Evolutionary conservation across 2,329 filamentous ascomycete species (phyloP).

Genomic region (Claviceps pazoutovae): DNA sequence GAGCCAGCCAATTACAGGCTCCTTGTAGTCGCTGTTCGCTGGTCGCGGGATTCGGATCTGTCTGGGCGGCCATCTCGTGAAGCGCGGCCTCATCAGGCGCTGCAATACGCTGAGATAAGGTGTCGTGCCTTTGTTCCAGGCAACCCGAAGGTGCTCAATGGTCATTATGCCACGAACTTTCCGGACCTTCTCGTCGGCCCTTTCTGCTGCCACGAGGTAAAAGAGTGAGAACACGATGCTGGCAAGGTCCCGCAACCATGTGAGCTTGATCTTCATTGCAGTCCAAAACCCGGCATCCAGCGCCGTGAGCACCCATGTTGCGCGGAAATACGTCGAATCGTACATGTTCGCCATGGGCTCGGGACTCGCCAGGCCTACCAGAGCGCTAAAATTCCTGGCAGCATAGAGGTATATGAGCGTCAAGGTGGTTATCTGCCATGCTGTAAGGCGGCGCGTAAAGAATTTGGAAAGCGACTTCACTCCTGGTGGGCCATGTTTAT

Average conservation of each 20-base stretch:
- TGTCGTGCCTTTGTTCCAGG: conserved; percentile 89
- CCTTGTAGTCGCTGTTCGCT: conserved; percentile 63
- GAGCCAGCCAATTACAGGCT: conserved; percentile 74
- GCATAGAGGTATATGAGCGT: conserved; percentile 87
- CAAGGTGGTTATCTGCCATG: conserved; percentile 79
- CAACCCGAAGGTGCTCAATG: conserved; percentile 78
- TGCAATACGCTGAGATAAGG: conserved; percentile 69
- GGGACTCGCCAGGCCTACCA: conserved; percentile 79
- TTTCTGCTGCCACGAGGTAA: conserved; percentile 84
- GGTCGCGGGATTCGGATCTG: conserved; percentile 76
- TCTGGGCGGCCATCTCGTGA: conserved; percentile 69
- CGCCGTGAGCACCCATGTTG: conserved; percentile 91
- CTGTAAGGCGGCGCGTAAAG: conserved; percentile 57
- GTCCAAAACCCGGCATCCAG: conserved; percentile 97
- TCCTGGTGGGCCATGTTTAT: conserved; percentile 76
- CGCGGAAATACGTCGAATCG: conserved; percentile 80
- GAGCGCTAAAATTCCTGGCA: conserved; percentile 82
- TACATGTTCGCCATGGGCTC: conserved; percentile 93
- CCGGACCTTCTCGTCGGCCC: conserved; percentile 90
- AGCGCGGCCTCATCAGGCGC: conserved; percentile 57
- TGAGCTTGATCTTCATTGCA: conserved; percentile 74
- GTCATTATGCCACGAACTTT: conserved; percentile 79
- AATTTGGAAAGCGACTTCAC: conserved; percentile 56
- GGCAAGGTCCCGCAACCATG: conserved; percentile 68
- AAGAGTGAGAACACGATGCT: conserved; percentile 78